Evolutionary conservation across 805 yeast genomes (phyloP).

Genomic region (Alloascoidea africana): DNA sequence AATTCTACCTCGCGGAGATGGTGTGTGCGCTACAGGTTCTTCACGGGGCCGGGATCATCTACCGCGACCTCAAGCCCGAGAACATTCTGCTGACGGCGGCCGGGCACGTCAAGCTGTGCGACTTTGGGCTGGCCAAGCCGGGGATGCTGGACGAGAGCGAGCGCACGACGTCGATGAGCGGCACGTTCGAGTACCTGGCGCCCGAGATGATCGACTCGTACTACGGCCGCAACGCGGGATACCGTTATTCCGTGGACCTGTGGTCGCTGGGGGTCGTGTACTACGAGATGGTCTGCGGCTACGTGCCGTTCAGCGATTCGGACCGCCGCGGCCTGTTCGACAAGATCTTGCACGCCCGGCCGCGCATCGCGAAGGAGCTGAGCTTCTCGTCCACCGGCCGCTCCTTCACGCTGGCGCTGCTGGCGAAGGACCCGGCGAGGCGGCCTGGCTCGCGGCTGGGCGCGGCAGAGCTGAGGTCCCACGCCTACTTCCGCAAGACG

Average conservation of each 20-base stretch:
- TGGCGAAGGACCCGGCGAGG: not conserved
- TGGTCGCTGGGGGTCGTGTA: conserved; percentile 19
- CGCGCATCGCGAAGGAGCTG: not conserved
- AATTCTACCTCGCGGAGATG: conserved; percentile 14
- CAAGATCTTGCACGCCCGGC: not conserved
- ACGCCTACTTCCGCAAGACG: not conserved
- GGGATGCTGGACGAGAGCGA: conserved; percentile 5
- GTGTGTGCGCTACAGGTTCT: conserved; percentile 14
- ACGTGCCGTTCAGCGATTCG: conserved; percentile 11
- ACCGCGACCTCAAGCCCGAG: conserved; percentile 11
- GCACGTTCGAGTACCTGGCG: conserved; percentile 14
- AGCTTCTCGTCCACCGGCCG: not conserved
- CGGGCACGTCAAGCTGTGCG: conserved; percentile 48
- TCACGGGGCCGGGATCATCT: conserved; percentile 7
- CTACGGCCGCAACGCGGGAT: conserved; percentile 6
- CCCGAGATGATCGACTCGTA: conserved; percentile 13
- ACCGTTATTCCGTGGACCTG: conserved; percentile 16
- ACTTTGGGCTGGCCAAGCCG: conserved; percentile 27
- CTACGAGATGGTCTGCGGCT: conserved; percentile 15
- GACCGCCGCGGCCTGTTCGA: not conserved
- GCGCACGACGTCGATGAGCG: conserved; percentile 8
- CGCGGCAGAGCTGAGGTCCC: not conserved
- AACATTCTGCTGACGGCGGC: conserved; percentile 40
- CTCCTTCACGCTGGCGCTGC: not conserved
- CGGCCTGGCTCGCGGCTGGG: not conserved